phyloP scores from a whole-genome alignment of 1,139 yeast species.

The Torulaspora pretoriensis region DNA sequence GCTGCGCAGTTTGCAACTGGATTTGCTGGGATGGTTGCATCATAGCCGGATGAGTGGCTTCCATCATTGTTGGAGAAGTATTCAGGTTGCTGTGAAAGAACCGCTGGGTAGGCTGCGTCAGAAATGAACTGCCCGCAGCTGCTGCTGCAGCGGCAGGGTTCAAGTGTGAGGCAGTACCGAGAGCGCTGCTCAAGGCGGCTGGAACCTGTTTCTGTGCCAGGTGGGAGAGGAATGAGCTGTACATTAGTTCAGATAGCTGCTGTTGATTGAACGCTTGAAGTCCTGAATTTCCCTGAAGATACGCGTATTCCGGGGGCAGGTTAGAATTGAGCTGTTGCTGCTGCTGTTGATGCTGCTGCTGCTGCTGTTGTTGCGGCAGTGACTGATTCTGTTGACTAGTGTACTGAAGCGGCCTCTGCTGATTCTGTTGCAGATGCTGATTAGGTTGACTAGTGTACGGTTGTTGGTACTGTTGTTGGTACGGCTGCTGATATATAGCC shows the following conservation, averaged over 20 bases:
- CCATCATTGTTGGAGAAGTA: constrained; percentile 25
- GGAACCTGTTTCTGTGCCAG: constrained; percentile 28
- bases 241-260: constrained; percentile 31
- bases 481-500: constrained; percentile 12
- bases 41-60: constrained; percentile 23
- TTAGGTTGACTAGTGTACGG: constrained; percentile 13
- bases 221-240: constrained; percentile 29
- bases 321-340: constrained; percentile 9
- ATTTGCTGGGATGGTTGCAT: constrained; percentile 23
- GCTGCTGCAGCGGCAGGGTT: constrained; percentile 22
- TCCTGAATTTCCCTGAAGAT: constrained; percentile 17
- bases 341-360: constrained; percentile 4
- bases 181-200: constrained; percentile 15
- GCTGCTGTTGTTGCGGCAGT: constrained; percentile 4
- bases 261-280: constrained; percentile 25
- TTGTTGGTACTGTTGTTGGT: constrained; percentile 13
- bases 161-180: constrained; percentile 17
- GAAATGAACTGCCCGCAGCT: constrained; percentile 18
- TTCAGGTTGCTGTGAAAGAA: constrained; percentile 26
- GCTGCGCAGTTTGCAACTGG: constrained; percentile 14
- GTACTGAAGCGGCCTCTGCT: constrained; percentile 13
- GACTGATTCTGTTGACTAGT: constrained; percentile 6
- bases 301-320: constrained; percentile 21
- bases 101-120: constrained; percentile 25
- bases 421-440: constrained; percentile 16